Evolutionary conservation across 148 eudicot genomes (phyloP).

Genomic region (Fallopia convolvulus): DNA sequence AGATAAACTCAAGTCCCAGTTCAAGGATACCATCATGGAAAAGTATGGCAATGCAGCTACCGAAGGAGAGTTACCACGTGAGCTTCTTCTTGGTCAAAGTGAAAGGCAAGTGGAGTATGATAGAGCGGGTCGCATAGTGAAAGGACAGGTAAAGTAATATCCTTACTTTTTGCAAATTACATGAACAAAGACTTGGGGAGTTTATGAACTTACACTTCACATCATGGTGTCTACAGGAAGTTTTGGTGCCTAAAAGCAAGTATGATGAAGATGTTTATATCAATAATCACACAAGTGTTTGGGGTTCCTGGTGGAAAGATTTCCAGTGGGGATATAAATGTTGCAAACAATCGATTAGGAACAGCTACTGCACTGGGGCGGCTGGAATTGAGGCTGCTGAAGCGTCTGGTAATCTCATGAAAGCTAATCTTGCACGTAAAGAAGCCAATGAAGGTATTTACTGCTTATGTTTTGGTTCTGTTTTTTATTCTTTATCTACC

Average conservation of each 20-base stretch:
- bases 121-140: conserved; percentile 77
- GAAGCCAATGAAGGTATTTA: conserved; percentile 62
- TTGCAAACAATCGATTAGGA: conserved; percentile 61
- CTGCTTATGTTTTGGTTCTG: neutral
- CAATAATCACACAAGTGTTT: conserved; percentile 71
- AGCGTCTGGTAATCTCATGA: conserved; percentile 82
- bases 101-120: conserved; percentile 91
- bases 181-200: neutral
- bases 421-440: conserved; percentile 87
- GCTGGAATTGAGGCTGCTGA: conserved; percentile 97
- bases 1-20: conserved; percentile 66
- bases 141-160: conserved; percentile 51
- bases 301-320: conserved; percentile 97
- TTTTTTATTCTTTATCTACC: neutral
- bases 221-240: conserved; percentile 35
- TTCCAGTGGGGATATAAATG: conserved; percentile 93
- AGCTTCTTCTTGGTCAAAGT: conserved; percentile 83
- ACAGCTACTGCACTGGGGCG: conserved; percentile 87
- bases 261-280: conserved; percentile 79
- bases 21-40: conserved; percentile 69
- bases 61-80: conserved; percentile 67
- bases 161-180: neutral
- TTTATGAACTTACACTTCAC: neutral
- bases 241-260: conserved; percentile 69
- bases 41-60: conserved; percentile 93